These are phyloP conservation scores for Dothideomycetes sp. DNA, from an alignment of 2,329 filamentous ascomycete species.

Conservation along the genomic window DNA sequence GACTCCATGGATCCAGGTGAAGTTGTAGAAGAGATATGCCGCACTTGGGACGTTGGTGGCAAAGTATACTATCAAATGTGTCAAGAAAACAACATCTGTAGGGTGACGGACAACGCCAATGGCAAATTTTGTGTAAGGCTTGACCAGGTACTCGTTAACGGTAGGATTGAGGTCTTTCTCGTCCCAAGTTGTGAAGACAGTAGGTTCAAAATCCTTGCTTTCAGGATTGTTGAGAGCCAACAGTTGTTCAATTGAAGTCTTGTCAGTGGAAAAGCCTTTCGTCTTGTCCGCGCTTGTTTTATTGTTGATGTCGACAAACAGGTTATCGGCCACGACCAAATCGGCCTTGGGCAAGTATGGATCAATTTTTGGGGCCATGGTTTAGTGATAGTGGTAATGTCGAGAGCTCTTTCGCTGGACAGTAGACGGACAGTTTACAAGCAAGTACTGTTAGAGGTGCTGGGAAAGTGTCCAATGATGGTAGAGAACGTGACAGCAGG, in stretches of 20 bases:
- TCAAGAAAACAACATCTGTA: slow-evolving; percentile 70
- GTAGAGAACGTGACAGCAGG: no score
- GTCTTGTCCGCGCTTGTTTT: slow-evolving; percentile 1
- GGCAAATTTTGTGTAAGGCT: slow-evolving; percentile 51
- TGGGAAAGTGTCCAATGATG: no score
- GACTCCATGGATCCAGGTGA: slow-evolving; percentile 59
- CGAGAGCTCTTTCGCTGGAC: no score
- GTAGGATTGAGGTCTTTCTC: slow-evolving; percentile 34
- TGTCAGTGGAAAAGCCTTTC: slow-evolving; percentile 17
- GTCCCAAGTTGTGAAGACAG: slow-evolving; percentile 46
- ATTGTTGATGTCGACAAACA: slow-evolving; percentile 26
- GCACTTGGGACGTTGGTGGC: slow-evolving; percentile 62
- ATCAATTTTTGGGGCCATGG: slow-evolving; percentile 18
- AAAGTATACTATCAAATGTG: slow-evolving; percentile 65
- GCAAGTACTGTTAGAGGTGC: no score
- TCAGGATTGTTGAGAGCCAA: slow-evolving; percentile 42
- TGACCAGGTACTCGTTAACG: slow-evolving; percentile 44
- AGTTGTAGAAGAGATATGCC: slow-evolving; percentile 53
- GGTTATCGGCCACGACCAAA: slow-evolving; percentile 30
- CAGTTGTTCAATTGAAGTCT: slow-evolving; percentile 34
- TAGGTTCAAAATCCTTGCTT: slow-evolving; percentile 44
- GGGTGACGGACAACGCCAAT: slow-evolving; percentile 51
- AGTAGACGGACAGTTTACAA: no score
- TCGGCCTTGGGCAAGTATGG: slow-evolving; percentile 32
- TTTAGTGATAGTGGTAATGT: no score